Evolutionary conservation across 495 filamentous ascomycete genomes (phyloP).

Genomic region (Cercophora newfieldiana): DNA sequence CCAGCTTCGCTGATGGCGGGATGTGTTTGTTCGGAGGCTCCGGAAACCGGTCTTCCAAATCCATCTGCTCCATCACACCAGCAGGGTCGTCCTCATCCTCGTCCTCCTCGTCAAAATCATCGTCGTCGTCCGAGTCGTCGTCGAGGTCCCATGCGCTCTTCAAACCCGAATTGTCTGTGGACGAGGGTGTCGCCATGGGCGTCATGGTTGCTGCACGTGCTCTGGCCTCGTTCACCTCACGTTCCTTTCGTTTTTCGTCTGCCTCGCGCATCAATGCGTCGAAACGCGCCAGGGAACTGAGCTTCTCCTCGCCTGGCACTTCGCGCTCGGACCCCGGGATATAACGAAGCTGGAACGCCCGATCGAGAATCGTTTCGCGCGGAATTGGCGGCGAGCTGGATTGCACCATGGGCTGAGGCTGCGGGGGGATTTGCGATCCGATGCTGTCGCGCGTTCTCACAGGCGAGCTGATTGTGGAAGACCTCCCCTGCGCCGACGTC

Average conservation of each 20-base stretch:
- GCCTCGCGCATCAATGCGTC: conserved; percentile 59
- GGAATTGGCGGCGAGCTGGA: conserved; percentile 45
- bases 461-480: conserved; percentile 52
- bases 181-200: conserved; percentile 7
- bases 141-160: conserved; percentile 53
- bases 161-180: conserved; percentile 22
- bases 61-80: conserved; percentile 31
- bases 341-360: conserved; percentile 57
- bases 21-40: conserved; percentile 25
- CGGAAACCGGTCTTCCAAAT: conserved; percentile 32
- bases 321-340: conserved; percentile 53
- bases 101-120: conserved; percentile 34
- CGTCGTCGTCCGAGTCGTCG: conserved; percentile 32
- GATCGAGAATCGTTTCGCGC: conserved; percentile 59
- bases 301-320: conserved; percentile 52
- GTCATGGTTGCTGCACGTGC: conserved; percentile 19
- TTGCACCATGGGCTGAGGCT: conserved; percentile 35
- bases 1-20: conserved; percentile 40
- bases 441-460: conserved; percentile 45
- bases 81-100: conserved; percentile 42
- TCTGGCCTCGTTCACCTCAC: conserved; percentile 30
- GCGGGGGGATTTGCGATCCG: conserved; percentile 38
- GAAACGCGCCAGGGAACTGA: conserved; percentile 58
- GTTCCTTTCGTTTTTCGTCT: conserved; percentile 47
- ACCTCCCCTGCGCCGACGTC: conserved; percentile 57